These are phyloP conservation scores for Nevesoporus exiguus DNA, from an alignment of 768 basidiomycete genomes.

Conservation along the genomic window DNA sequence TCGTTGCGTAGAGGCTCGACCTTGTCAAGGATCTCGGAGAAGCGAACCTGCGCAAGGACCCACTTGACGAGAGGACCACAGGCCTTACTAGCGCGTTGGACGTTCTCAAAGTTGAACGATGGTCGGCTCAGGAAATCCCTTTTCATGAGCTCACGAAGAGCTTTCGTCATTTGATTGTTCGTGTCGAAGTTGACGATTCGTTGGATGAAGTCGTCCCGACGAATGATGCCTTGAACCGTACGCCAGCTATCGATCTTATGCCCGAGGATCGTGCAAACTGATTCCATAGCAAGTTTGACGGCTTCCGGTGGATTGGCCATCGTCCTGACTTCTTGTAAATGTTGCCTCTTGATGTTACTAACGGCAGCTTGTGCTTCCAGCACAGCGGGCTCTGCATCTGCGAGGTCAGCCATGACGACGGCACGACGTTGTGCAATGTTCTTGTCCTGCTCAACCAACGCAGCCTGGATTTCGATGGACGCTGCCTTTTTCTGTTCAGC, in stretches of 20 bases:
- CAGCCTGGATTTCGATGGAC: constrained; percentile 94
- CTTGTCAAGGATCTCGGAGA: constrained; percentile 95
- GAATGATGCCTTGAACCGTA: constrained; percentile 91
- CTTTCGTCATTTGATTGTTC: constrained; percentile 81
- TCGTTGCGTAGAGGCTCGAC: constrained; percentile 96
- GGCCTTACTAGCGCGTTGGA: constrained; percentile 92
- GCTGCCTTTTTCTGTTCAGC: constrained; percentile 98
- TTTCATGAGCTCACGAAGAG: constrained; percentile 87
- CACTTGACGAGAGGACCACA: constrained; percentile 98
- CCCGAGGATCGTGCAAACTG: constrained; percentile 92
- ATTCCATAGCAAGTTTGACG: constrained; percentile 98
- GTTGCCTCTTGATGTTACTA: constrained; percentile 92
- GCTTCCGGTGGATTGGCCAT: constrained; percentile 99
- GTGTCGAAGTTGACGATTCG: constrained; percentile 97
- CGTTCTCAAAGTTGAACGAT: constrained; percentile 91
- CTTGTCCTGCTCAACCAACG: constrained; percentile 86
- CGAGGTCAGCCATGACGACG: constrained; percentile 92
- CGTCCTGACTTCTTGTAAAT: constrained; percentile 92
- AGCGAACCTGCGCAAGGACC: constrained; percentile 95
- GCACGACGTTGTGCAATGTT: constrained; percentile 84
- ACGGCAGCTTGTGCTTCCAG: constrained; percentile 95
- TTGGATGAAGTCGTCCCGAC: constrained; percentile 94
- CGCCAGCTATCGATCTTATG: constrained; percentile 98
- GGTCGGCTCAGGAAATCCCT: constrained; percentile 88
- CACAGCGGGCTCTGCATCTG: constrained; percentile 97